Evolutionary conservation across 495 filamentous ascomycete species (phyloP), one percentile per base, ranked within the genome.

Genomic region (Aspergillus conjunctus): DNA sequence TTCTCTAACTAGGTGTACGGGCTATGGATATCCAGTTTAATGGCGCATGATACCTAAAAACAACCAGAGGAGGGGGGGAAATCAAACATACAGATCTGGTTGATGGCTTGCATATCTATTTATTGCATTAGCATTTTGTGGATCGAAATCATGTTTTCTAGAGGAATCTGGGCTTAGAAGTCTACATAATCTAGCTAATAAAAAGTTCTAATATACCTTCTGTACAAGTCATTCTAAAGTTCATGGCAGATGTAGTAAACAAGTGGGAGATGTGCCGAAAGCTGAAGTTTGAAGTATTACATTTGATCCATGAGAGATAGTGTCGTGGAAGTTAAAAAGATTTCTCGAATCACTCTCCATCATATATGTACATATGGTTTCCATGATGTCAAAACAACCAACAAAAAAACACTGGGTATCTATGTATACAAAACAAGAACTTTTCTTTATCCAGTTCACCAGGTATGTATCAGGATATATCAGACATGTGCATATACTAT

Each of bases 21-120:
- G 5, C 26, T 26, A 26, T 26, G 26, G 26, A 26, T 57, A 54
- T 58, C 41, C 20, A n/a, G 43, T 43, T 34, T 58, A 59, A 58
- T 56, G 54, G 39, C 50, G 17, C 39, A 53, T 53, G 52, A 60
- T 51, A 43, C 51, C 46, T n/a, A 22, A 56, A 52, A 50, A 58
- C 26, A 46, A 51, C 45, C 21, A 53, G 45, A 51, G 12, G 51
- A 41, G 8, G 45, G 43, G 12, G 51, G 31, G 8, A 45, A 56
- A 50, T 39, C 37, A 41, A 18, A n/a, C 30, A 51, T 51, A 21
- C 32, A 34, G 41, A 33, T 12, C 12, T 15, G 20, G 17, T 18
- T 18, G 22, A 17, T 45, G 33, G 20, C n/a, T 33, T 60, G 17
- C 12, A 48, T 46, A 34, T 18, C 7, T 49, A 12, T 18, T 15